Conservation (phyloP, 202 grass and related monocot genomes). For the Panicum hallii region DNA sequence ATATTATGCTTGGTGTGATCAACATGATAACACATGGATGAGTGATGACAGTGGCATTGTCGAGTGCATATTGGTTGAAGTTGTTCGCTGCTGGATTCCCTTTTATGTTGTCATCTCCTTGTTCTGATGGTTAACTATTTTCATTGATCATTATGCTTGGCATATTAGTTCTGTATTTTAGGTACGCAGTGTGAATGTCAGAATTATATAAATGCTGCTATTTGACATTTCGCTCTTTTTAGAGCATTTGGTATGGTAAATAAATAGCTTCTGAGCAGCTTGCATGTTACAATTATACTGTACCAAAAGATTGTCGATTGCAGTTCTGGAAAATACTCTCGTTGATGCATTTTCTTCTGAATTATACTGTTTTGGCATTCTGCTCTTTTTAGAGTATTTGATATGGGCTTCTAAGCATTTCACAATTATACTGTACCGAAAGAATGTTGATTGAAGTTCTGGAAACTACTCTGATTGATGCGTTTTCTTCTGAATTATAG, state of each 20-base stretch:
- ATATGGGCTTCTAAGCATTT: background rate
- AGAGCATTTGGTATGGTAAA: no score
- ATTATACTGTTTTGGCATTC: background rate
- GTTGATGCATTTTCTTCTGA: no score
- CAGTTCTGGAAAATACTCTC: no score
- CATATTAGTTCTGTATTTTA: background rate
- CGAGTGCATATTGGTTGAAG: background rate
- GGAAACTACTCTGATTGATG: conserved; percentile 17
- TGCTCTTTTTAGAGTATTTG: background rate
- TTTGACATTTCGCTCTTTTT: no score
- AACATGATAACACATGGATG: no score
- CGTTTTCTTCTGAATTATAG: conserved; percentile 45
- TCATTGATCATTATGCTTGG: background rate
- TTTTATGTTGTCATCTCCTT: background rate
- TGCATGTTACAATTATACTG: no score
- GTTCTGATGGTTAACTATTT: background rate
- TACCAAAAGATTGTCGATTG: no score
- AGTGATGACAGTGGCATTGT: background rate
- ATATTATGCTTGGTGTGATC: background rate
- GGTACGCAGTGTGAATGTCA: background rate
- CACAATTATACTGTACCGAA: conserved; percentile 21
- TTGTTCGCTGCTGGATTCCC: background rate
- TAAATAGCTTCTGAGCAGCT: no score
- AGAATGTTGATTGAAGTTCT: conserved; percentile 23
- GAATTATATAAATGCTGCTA: background rate